Conservation (phyloP, 306 rosid genomes). For the Quercus aquifolioides region DNA sequence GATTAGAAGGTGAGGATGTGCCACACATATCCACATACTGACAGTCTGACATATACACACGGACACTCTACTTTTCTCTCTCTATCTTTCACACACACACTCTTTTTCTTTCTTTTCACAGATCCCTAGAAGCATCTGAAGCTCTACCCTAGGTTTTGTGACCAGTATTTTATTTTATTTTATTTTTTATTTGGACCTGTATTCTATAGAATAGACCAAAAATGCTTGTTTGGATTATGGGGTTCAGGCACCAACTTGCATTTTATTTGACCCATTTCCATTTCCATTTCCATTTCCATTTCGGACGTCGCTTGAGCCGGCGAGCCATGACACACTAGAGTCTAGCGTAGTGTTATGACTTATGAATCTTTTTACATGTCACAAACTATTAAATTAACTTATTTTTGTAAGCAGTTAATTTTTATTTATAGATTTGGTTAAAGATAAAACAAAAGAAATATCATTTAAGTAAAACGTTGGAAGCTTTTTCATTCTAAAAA, state of each 20-base stretch:
- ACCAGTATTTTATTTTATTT: background rate
- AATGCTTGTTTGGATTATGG: background rate
- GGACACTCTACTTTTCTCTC: background rate
- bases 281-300: background rate
- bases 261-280: background rate
- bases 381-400: background rate
- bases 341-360: no score
- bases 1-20: background rate
- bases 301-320: background rate
- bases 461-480: no score
- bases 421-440: no score
- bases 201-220: background rate
- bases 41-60: no score
- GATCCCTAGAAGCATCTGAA: conserved; percentile 20
- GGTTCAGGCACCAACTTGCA: background rate
- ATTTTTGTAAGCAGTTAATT: no score
- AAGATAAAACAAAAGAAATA: no score
- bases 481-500: no score
- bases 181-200: background rate
- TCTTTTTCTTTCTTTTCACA: background rate
- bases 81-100: background rate
- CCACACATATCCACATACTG: background rate
- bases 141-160: background rate
- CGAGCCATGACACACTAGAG: background rate
- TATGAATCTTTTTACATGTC: background rate